A percentile compares a stretch with the other conserved stretches of the same genome.
Conservation (phyloP, 2,329 filamentous ascomycete genomes). For the Thielaviopsis punctulata region DNA sequence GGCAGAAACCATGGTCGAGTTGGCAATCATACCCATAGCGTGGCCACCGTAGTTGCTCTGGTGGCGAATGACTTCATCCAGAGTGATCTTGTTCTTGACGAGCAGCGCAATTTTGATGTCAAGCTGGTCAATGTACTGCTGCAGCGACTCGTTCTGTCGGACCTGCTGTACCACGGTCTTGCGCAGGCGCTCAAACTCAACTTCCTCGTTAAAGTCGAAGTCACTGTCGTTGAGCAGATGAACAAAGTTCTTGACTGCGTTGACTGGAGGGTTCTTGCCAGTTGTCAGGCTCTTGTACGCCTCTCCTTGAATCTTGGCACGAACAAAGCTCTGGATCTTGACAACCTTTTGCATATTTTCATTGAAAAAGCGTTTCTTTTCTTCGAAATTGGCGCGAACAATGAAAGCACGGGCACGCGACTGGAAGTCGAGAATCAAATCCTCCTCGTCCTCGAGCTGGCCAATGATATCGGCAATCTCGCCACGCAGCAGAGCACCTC, state of each 20-base stretch:
- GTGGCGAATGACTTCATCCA: conserved; percentile 93
- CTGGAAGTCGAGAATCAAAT: conserved; percentile 58
- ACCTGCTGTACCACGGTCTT: conserved; percentile 97
- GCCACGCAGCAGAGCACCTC: conserved; percentile 63
- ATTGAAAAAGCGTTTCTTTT: conserved; percentile 77
- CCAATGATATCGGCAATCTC: conserved; percentile 57
- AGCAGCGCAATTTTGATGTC: conserved; percentile 97
- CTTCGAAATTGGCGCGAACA: conserved; percentile 57
- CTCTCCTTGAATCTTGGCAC: conserved; percentile 88
- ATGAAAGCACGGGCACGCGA: conserved; percentile 55
- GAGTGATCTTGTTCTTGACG: conserved; percentile 98
- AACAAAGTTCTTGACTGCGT: conserved; percentile 94
- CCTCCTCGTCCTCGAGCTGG: conserved; percentile 69
- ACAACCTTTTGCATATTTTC: conserved; percentile 98
- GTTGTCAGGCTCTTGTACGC: conserved; percentile 94
- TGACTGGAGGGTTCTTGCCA: conserved; percentile 91
- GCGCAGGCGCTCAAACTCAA: conserved; percentile 85
- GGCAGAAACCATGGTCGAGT: conserved; percentile 70
- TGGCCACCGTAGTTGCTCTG: conserved; percentile 92
- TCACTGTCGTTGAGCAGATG: conserved; percentile 95
- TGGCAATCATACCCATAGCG: conserved; percentile 68
- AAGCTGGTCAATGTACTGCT: conserved; percentile 95
- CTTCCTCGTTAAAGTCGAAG: conserved; percentile 96
- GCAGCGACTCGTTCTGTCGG: conserved; percentile 86
- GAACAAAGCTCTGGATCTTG: conserved; percentile 94